Percentiles rank a stretch among this genome's conserved stretches.
Evolutionary conservation across 805 yeast genomes (phyloP).

Genomic region (Ogataea corticis): DNA sequence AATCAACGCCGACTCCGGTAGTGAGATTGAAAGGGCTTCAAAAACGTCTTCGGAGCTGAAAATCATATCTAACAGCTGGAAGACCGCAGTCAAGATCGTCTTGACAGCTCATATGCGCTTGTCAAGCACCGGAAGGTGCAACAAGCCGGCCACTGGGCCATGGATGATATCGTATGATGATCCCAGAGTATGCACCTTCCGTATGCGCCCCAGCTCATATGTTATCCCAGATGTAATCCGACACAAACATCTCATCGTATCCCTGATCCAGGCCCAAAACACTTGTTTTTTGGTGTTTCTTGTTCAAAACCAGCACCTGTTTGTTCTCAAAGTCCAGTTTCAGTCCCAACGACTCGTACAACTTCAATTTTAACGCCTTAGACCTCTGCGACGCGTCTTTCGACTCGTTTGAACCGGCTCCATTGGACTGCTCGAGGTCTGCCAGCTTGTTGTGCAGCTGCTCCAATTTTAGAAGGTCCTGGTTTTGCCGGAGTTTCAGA

Average conservation of each 20-base stretch:
- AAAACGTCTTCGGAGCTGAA: too few relatives aligned
- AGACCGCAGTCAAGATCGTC: too few relatives aligned
- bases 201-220: too few relatives aligned
- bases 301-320: conserved; percentile 51
- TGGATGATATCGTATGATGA: too few relatives aligned
- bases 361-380: conserved; percentile 52
- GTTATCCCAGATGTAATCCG: conserved; percentile 79
- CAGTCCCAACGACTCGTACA: conserved; percentile 63
- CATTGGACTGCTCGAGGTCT: conserved; percentile 18
- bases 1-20: too few relatives aligned
- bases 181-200: too few relatives aligned
- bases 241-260: conserved; percentile 66
- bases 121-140: too few relatives aligned
- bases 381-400: conserved; percentile 36
- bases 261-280: conserved; percentile 51
- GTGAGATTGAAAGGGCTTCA: too few relatives aligned
- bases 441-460: conserved; percentile 32
- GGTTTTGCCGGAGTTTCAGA: conserved; percentile 38
- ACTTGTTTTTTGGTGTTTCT: conserved; percentile 45
- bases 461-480: conserved; percentile 38
- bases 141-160: too few relatives aligned
- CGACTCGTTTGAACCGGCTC: conserved; percentile 10
- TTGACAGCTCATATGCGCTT: too few relatives aligned
- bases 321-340: conserved; percentile 42
- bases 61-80: too few relatives aligned